A percentile compares a stretch with the other conserved stretches of the same genome.
These are phyloP conservation scores for Deakozyma indianensis DNA, from an alignment of 805 yeast genomes.

Conservation along the genomic window DNA sequence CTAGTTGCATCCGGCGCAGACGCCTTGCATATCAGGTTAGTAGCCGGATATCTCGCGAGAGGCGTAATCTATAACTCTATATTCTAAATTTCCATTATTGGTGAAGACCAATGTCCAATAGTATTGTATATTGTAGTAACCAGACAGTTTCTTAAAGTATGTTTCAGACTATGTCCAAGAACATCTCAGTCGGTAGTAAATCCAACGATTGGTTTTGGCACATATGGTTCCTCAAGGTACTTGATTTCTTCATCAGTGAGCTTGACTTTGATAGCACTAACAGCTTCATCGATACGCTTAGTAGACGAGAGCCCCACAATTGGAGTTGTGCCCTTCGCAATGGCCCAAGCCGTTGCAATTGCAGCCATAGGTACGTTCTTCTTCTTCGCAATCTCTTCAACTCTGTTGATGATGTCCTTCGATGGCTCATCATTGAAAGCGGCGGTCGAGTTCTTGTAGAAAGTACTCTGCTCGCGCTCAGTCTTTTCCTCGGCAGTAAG, in stretches of 20 bases:
- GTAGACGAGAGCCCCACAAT: conserved; percentile 33
- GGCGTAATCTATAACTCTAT: too few relatives aligned
- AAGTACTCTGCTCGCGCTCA: not conserved
- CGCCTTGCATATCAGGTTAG: too few relatives aligned
- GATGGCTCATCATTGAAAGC: not conserved
- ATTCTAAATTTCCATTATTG: too few relatives aligned
- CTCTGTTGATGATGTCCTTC: not conserved
- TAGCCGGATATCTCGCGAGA: too few relatives aligned
- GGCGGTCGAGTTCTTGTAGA: not conserved
- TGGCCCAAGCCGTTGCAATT: conserved; percentile 35
- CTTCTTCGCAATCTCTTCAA: conserved; percentile 33
- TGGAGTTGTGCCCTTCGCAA: conserved; percentile 34
- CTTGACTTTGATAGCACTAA: conserved; percentile 27
- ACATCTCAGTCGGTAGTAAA: conserved; percentile 3
- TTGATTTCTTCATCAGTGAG: conserved; percentile 22
- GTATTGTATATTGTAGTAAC: too few relatives aligned
- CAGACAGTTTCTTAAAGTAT: too few relatives aligned
- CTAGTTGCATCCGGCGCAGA: too few relatives aligned
- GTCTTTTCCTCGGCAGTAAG: not conserved
- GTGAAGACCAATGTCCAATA: too few relatives aligned
- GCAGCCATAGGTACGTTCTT: conserved; percentile 33
- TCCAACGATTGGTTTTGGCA: conserved; percentile 7
- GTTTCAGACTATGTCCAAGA: too few relatives aligned
- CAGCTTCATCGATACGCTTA: conserved; percentile 37
- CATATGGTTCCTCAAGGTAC: conserved; percentile 20